Conservation (phyloP, 495 filamentous ascomycete species). For the Talaromyces stipitatus region DNA sequence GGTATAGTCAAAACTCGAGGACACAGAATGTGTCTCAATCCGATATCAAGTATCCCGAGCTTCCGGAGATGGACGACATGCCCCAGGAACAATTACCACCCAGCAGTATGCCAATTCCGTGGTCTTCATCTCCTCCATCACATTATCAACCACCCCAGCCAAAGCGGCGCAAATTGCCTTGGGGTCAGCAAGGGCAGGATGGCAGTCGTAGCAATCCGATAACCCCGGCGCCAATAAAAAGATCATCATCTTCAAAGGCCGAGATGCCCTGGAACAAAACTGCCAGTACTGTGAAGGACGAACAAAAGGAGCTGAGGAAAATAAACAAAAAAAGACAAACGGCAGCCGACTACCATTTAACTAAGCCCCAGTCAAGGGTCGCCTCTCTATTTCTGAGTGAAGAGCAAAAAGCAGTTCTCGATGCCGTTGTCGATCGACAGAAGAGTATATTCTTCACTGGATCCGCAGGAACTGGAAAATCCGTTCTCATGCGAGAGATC, state of each 20-base stretch:
- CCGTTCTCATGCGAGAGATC: slow-evolving; percentile 86
- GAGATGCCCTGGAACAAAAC: slow-evolving; percentile 71
- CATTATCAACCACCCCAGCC: slow-evolving; percentile 37
- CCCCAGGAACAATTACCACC: slow-evolving; percentile 21
- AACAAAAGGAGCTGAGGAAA: slow-evolving; percentile 65
- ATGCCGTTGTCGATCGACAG: slow-evolving; percentile 62
- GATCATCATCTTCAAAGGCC: slow-evolving; percentile 25
- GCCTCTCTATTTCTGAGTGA: slow-evolving; percentile 66
- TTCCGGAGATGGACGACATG: slow-evolving; percentile 14
- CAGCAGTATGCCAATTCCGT: slow-evolving; percentile 51
- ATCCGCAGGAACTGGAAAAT: slow-evolving; percentile 96
- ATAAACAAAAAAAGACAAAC: slow-evolving; percentile 44
- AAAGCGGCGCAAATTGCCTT: slow-evolving; percentile 51
- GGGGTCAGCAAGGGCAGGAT: slow-evolving; percentile 32
- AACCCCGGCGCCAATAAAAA: slow-evolving; percentile 33
- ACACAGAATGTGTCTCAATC: not conserved
- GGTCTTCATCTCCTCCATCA: slow-evolving; percentile 57
- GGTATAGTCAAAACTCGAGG: not conserved
- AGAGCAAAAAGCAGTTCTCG: slow-evolving; percentile 78
- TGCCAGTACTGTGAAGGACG: slow-evolving; percentile 72
- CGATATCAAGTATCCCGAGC: slow-evolving; percentile 35
- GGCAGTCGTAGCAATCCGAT: slow-evolving; percentile 21
- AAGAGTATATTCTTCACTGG: slow-evolving; percentile 98
- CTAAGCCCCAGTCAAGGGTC: slow-evolving; percentile 35
- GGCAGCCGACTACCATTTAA: slow-evolving; percentile 33